These are phyloP conservation scores for Epithemia pelagica DNA, from an alignment of 108 stramenopile species.

Conservation along the genomic window DNA sequence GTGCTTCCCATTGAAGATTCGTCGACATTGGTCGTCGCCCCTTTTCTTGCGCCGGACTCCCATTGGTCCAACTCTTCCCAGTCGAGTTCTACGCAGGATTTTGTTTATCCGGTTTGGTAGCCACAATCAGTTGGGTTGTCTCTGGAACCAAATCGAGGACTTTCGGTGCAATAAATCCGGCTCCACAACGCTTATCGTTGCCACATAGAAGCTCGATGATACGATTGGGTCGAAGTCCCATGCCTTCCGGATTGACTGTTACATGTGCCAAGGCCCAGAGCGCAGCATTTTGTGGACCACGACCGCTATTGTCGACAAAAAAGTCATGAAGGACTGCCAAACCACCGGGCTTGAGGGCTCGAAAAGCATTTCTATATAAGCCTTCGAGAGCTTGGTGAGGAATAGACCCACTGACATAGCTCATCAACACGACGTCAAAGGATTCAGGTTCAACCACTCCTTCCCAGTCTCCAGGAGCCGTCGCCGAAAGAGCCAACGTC, in stretches of 20 bases:
- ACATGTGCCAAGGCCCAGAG: slow-evolving; percentile 18
- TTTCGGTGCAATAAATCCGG: slow-evolving; percentile 14
- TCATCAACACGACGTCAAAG: slow-evolving; percentile 19
- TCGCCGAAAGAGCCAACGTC: slow-evolving; percentile 16
- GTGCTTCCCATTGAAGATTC: too few species aligned
- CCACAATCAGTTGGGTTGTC: slow-evolving; percentile 21
- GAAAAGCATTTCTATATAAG: too few species aligned
- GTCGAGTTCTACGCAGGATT: too few species aligned
- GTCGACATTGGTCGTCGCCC: too few species aligned
- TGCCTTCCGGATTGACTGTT: slow-evolving; percentile 12
- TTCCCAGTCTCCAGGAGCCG: slow-evolving; percentile 13
- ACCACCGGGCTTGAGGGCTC: slow-evolving; percentile 2
- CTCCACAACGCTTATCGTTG: not conserved
- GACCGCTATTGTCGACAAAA: slow-evolving; percentile 14
- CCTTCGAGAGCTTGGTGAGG: too few species aligned
- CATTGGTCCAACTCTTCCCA: too few species aligned
- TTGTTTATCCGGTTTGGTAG: slow-evolving; percentile 13
- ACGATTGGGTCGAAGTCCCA: slow-evolving; percentile 20
- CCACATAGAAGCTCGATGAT: slow-evolving; percentile 7
- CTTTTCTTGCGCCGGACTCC: too few species aligned
- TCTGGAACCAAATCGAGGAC: slow-evolving; percentile 13
- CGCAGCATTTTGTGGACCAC: slow-evolving; percentile 15
- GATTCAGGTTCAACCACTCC: slow-evolving; percentile 14
- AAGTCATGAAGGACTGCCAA: slow-evolving; percentile 20
- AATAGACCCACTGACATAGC: too few species aligned